Evolutionary conservation across 2,329 filamentous ascomycete genomes (phyloP), one percentile per base, ranked within the genome.

Genomic region (Chrysosphaeria jannelii): DNA sequence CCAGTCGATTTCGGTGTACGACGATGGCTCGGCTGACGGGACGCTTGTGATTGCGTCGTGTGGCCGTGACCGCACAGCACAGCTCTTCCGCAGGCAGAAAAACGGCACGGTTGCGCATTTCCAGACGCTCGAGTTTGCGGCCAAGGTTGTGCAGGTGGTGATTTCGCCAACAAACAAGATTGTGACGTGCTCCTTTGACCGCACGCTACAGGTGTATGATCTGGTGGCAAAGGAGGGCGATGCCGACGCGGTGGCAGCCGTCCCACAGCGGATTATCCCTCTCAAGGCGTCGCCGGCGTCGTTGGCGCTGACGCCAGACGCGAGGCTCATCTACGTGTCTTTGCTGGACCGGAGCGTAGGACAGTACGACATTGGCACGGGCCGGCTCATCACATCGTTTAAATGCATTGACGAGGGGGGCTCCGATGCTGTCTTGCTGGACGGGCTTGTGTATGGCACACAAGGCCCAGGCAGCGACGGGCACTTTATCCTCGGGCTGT

Each of bases 71-170:
- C 67, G 85, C 23, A 90, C 71, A n/a, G 61, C 81, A 1, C 85
- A 97, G 40, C 48, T 97, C n/a, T 93, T 91, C 39, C 53, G 60
- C 29, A 50, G 53, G 13, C 51, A 52, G 13, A 45, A 46, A 2
- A 48, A 44, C 8, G 55, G 61, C 3, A 45, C 44, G 3, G 69
- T 88, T 41, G 59, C 71, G 27, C 58, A 91, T 27, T 59, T 90
- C 24, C 85, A 97, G 41, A 97, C 85, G 0, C 58, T 93, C 26
- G 81, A 97, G 34, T 89, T 93, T 42, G 65, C 78, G 14, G 75
- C 78, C 12, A 72, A 74, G 31, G 79, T 97, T 10, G 68, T 58
- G 25, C 65, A 67, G 37, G 53, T 53, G 14, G 46, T 91, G 14
- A 52, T 79, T 6, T 76, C 88, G 27, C 60, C 70, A 3, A 57